A percentile compares a stretch with the other conserved stretches of the same genome.
phyloP scores from a whole-genome alignment of 768 basidiomycete genomes.

The Termitomyces sp. region DNA sequence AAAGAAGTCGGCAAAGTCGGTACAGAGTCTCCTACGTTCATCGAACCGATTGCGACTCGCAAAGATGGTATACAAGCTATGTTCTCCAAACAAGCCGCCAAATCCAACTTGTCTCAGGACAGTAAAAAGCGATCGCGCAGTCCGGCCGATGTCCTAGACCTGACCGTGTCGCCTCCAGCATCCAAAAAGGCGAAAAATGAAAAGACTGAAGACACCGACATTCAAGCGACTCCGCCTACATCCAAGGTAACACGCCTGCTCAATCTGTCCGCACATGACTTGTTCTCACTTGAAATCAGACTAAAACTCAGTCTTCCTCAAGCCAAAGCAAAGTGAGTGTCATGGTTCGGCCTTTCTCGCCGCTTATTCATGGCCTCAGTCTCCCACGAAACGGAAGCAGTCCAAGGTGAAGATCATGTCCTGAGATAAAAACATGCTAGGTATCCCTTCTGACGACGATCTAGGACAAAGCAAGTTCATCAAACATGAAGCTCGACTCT shows the following conservation, averaged over 20 bases:
- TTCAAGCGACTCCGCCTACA: neutral
- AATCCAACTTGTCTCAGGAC: neutral
- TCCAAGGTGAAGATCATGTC: neutral
- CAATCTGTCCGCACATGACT: neutral
- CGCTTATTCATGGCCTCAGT: neutral
- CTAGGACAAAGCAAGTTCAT: neutral
- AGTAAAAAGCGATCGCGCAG: slow-evolving; percentile 4
- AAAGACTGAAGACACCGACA: neutral
- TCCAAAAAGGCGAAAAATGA: neutral
- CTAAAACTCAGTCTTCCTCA: neutral
- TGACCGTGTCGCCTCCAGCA: neutral
- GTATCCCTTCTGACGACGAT: neutral
- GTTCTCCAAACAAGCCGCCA: slow-evolving; percentile 58
- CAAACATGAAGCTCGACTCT: slow-evolving; percentile 3
- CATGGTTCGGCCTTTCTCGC: neutral
- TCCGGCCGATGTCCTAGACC: neutral
- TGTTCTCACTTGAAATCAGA: neutral
- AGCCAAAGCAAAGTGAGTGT: slow-evolving; percentile 3
- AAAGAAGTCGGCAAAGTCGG: slow-evolving; percentile 91
- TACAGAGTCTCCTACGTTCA: slow-evolving; percentile 73
- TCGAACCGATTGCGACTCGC: slow-evolving; percentile 71
- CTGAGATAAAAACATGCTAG: neutral
- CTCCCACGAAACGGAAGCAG: slow-evolving; percentile 1
- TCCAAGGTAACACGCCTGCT: neutral
- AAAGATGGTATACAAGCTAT: slow-evolving; percentile 85